Conservation (phyloP, 768 basidiomycete genomes). For the Inosperma sp. region DNA sequence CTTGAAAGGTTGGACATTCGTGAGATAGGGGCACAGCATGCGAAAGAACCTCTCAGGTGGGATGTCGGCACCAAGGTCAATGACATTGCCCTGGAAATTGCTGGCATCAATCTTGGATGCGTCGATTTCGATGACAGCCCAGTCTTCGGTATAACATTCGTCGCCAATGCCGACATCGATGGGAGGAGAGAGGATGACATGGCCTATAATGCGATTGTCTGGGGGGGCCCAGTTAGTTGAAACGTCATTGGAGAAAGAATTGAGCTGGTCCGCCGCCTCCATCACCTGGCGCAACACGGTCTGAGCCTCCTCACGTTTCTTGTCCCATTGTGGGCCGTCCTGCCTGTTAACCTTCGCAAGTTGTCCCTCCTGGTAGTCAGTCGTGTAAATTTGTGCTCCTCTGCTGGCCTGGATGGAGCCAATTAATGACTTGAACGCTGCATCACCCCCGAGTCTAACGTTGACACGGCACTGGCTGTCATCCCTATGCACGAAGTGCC, state of each 20-base stretch:
- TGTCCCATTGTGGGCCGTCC: constrained; percentile 2
- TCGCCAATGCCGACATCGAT: constrained; percentile 14
- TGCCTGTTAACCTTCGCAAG: constrained; percentile 3
- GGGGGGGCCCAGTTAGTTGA: constrained; percentile 18
- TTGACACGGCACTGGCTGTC: constrained; percentile 16
- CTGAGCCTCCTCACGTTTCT: neutral
- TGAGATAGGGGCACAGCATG: constrained; percentile 16
- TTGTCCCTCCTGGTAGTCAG: constrained; percentile 9
- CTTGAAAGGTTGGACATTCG: constrained; percentile 17
- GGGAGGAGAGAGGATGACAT: constrained; percentile 28
- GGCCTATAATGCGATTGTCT: constrained; percentile 24
- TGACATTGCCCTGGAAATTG: constrained; percentile 27
- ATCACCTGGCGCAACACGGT: constrained; percentile 8
- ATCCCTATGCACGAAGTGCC: constrained; percentile 14
- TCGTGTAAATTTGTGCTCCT: neutral
- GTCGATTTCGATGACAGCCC: constrained; percentile 24
- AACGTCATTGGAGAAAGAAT: constrained; percentile 19
- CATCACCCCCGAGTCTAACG: constrained; percentile 25
- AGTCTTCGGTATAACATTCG: constrained; percentile 23
- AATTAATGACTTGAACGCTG: constrained; percentile 15
- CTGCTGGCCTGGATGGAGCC: constrained; percentile 17
- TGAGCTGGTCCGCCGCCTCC: constrained; percentile 10
- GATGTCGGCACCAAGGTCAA: constrained; percentile 24
- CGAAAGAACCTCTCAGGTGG: constrained; percentile 6
- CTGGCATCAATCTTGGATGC: constrained; percentile 16